These are phyloP conservation scores for Linum trigynum DNA, from an alignment of 345 rosid genomes.

Conservation along the genomic window DNA sequence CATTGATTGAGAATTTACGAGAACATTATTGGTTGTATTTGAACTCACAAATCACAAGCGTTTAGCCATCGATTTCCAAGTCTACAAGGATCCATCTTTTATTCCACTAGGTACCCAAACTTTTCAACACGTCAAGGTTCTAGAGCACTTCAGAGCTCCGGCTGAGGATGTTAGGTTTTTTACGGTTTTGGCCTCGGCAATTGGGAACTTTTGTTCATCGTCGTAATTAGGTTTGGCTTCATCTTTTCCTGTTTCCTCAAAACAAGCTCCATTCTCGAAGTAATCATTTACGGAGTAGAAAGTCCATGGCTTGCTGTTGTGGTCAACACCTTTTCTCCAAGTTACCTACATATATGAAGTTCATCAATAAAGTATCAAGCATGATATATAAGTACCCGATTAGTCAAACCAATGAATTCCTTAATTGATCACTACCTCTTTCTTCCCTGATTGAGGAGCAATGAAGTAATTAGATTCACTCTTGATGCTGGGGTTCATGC, in stretches of 20 bases:
- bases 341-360: conserved; percentile 27
- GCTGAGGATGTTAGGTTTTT: conserved; percentile 39
- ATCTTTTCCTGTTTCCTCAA: conserved; percentile 33
- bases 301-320: conserved; percentile 35
- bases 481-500: conserved; percentile 64
- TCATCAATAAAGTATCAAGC: too few species aligned
- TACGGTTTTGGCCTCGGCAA: conserved; percentile 33
- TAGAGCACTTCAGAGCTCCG: conserved; percentile 23
- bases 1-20: too few species aligned
- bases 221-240: conserved; percentile 40
- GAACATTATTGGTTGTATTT: too few species aligned
- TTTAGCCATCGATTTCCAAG: too few species aligned
- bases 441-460: conserved; percentile 37
- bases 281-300: conserved; percentile 47
- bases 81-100: too few species aligned
- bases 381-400: too few species aligned
- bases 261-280: conserved; percentile 57
- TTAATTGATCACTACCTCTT: conserved; percentile 29
- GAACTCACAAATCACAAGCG: too few species aligned
- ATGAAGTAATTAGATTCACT: conserved; percentile 67
- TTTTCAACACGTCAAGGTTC: neutral
- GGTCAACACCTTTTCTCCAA: conserved; percentile 33
- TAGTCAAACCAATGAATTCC: too few species aligned
- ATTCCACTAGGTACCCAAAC: too few species aligned
- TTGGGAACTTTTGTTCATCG: conserved; percentile 33